phyloP scores from a whole-genome alignment of 2,329 filamentous ascomycete species.

The Calonectria pauciramosa region DNA sequence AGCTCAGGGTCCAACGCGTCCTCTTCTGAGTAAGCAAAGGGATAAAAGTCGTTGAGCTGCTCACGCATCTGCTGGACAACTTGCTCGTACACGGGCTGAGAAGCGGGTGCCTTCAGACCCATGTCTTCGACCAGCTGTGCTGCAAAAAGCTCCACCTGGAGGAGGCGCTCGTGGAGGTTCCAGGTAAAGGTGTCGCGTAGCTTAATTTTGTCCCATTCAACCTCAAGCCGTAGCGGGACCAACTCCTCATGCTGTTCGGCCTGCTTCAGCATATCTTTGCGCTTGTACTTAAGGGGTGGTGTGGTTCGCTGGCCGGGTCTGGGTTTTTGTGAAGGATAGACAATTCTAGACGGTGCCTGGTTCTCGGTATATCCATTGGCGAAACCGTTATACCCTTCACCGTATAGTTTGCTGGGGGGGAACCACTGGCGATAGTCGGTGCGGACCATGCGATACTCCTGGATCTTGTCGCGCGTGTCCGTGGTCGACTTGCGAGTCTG shows the following conservation, averaged over 20 bases:
- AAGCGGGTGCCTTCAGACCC: conserved; percentile 79
- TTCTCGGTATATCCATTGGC: conserved; percentile 88
- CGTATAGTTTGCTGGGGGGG: conserved; percentile 71
- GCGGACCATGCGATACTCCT: conserved; percentile 76
- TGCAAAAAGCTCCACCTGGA: conserved; percentile 85
- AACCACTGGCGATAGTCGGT: conserved; percentile 69
- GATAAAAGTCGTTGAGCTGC: conserved; percentile 93
- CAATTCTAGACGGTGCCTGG: conserved; percentile 74
- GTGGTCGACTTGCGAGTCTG: conserved; percentile 70
- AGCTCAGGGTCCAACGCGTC: conserved; percentile 90
- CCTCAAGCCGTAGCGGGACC: conserved; percentile 90
- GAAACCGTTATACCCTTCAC: conserved; percentile 86
- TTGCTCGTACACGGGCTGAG: conserved; percentile 73
- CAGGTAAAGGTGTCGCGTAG: conserved; percentile 98
- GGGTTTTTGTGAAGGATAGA: conserved; percentile 85
- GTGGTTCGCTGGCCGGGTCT: conserved; percentile 84
- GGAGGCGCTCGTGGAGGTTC: conserved; percentile 93
- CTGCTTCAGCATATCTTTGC: conserved; percentile 86
- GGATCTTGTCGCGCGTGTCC: conserved; percentile 75
- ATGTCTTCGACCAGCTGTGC: conserved; percentile 93
- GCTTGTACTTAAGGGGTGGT: conserved; percentile 78
- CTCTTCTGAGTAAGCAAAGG: conserved; percentile 90
- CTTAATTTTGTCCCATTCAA: conserved; percentile 96
- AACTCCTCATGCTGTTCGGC: conserved; percentile 93
- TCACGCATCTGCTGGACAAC: conserved; percentile 82